These are phyloP conservation scores for Stereum hirsutum DNA, from an alignment of 1,284 basidiomycete genomes.

Conservation along the genomic window DNA sequence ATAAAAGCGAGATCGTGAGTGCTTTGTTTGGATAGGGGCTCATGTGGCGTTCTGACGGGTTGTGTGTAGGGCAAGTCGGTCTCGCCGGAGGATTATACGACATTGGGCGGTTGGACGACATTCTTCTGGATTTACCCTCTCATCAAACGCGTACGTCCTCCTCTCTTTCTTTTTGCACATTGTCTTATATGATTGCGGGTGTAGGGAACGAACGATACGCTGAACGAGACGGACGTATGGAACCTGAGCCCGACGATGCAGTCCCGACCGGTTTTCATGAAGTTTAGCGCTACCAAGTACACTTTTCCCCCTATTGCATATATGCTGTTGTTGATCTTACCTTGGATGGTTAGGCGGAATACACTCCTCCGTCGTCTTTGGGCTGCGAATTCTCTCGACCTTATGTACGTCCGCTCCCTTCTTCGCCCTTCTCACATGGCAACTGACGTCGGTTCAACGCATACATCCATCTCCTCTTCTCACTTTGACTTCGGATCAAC, in stretches of 20 bases:
- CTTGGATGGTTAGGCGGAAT: constrained; percentile 19
- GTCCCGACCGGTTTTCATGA: constrained; percentile 55
- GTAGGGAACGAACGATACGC: constrained; percentile 47
- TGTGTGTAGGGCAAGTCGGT: constrained; percentile 37
- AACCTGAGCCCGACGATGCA: constrained; percentile 59
- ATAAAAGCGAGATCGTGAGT: constrained; percentile 39
- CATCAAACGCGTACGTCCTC: constrained; percentile 32
- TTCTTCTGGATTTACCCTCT: constrained; percentile 75
- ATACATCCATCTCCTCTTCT: too few relatives aligned
- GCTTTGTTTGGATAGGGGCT: not conserved
- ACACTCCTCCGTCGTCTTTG: constrained; percentile 58
- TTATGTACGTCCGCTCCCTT: constrained; percentile 32
- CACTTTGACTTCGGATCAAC: too few relatives aligned
- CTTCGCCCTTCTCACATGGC: too few relatives aligned
- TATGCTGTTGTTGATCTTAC: not conserved
- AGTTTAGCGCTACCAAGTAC: constrained; percentile 34
- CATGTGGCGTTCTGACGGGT: not conserved
- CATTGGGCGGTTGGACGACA: constrained; percentile 70
- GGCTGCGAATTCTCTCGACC: constrained; percentile 63
- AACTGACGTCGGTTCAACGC: too few relatives aligned
- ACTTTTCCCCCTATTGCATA: not conserved
- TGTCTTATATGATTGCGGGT: not conserved
- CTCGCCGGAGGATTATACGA: constrained; percentile 69
- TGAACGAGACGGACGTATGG: constrained; percentile 69
- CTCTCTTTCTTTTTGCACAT: not conserved